phyloP scores from a whole-genome alignment of 2,329 filamentous ascomycete species.

The Aspergillus quadricinctus region DNA sequence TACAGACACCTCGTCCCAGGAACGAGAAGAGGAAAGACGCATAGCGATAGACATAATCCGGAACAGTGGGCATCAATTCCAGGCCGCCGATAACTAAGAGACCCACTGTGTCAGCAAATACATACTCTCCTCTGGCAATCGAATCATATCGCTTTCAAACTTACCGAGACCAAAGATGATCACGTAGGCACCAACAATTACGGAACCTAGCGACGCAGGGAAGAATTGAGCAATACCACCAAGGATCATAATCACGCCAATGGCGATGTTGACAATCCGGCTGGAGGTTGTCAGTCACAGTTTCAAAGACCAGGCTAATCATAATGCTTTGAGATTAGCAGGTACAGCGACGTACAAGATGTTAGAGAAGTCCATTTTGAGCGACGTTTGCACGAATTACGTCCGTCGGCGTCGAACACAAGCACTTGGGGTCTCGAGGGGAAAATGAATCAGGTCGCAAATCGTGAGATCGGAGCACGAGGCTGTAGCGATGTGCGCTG shows the following conservation, averaged over 20 bases:
- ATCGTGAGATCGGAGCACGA: not conserved
- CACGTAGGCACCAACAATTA: conserved; percentile 81
- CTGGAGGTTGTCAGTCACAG: conserved; percentile 46
- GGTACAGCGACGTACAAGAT: conserved; percentile 65
- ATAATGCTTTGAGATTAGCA: conserved; percentile 4
- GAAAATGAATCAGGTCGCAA: not conserved
- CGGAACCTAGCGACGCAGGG: conserved; percentile 48
- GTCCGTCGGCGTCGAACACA: not conserved
- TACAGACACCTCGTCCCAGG: conserved; percentile 90
- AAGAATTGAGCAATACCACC: conserved; percentile 61
- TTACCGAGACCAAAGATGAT: conserved; percentile 84
- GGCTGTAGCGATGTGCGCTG: not conserved
- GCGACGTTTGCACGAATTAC: not conserved
- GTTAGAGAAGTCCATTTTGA: conserved; percentile 83
- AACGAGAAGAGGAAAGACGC: conserved; percentile 98
- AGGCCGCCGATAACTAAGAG: conserved; percentile 62
- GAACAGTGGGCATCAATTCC: conserved; percentile 80
- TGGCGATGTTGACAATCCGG: conserved; percentile 88
- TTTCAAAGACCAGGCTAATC: conserved; percentile 7
- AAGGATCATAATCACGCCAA: conserved; percentile 81
- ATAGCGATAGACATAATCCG: conserved; percentile 86
- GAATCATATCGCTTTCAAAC: conserved; percentile 24
- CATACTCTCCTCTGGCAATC: not conserved
- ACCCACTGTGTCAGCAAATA: conserved; percentile 18
- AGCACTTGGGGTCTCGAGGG: not conserved